A percentile compares a stretch with the other conserved stretches of the same genome.
phyloP scores from a whole-genome alignment of 106 monocot species.

The Dactylorhiza incarnata region DNA sequence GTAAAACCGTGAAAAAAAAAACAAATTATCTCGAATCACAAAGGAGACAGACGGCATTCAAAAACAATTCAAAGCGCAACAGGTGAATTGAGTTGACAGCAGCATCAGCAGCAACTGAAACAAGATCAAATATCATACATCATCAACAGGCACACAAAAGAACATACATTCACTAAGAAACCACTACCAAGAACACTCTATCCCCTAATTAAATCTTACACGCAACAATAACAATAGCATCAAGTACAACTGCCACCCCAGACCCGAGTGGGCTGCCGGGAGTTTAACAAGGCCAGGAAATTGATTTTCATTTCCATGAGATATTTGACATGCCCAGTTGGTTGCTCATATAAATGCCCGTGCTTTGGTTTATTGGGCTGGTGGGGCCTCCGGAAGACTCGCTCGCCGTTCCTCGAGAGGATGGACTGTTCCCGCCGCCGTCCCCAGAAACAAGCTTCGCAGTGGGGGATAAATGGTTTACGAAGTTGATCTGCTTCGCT shows the following conservation, averaged over 20 bases:
- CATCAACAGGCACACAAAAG: not conserved
- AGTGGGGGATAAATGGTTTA: not conserved
- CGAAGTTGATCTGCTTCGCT: constrained; percentile 21
- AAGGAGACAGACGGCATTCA: too few relatives aligned
- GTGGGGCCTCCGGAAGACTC: constrained; percentile 54
- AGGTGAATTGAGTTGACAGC: too few relatives aligned
- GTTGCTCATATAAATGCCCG: constrained; percentile 24
- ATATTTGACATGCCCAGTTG: constrained; percentile 36
- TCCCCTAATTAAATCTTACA: constrained; percentile 6
- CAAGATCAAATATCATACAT: constrained; percentile 3
- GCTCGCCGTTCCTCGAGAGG: constrained; percentile 45
- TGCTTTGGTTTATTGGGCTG: constrained; percentile 54
- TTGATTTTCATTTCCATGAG: constrained; percentile 47
- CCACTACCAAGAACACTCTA: not conserved
- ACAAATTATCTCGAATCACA: too few relatives aligned
- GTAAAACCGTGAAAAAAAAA: too few relatives aligned
- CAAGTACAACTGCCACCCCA: not conserved
- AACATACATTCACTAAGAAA: not conserved
- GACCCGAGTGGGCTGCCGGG: not conserved
- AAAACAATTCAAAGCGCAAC: too few relatives aligned
- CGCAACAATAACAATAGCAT: not conserved
- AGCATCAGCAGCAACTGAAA: not conserved
- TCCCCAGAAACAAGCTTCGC: constrained; percentile 9
- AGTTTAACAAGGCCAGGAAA: not conserved
- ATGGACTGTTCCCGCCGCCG: constrained; percentile 31